These are phyloP conservation scores for Xylaria sp. DNA, from an alignment of 2,329 filamentous ascomycete genomes.

Conservation along the genomic window DNA sequence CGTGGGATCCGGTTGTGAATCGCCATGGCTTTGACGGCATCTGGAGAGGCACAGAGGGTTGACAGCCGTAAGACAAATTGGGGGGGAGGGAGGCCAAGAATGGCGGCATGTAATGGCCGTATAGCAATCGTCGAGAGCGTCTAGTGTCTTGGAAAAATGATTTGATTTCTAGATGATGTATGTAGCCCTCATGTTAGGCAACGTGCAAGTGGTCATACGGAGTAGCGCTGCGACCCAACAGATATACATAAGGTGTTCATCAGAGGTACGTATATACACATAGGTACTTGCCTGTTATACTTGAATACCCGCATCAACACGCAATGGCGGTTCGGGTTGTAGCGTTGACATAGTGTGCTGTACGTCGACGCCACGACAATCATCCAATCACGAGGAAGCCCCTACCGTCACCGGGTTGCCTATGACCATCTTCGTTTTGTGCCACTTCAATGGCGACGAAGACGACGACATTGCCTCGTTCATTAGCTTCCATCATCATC, in stretches of 20 bases:
- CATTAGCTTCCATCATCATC: neutral
- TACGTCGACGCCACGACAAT: slow-evolving; percentile 8
- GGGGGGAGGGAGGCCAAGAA: slow-evolving; percentile 16
- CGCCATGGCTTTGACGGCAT: neutral
- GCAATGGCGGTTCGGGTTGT: neutral
- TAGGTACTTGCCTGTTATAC: neutral
- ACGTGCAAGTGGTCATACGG: neutral
- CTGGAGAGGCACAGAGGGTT: neutral
- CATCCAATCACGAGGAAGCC: slow-evolving; percentile 17
- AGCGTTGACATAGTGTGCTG: neutral
- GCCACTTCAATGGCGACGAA: neutral
- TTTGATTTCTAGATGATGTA: slow-evolving; percentile 7
- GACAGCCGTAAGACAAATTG: slow-evolving; percentile 17
- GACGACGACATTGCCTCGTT: neutral
- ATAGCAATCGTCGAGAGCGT: slow-evolving; percentile 12
- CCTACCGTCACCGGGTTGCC: slow-evolving; percentile 1
- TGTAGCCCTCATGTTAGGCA: neutral
- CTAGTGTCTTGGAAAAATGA: slow-evolving; percentile 15
- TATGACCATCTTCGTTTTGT: neutral
- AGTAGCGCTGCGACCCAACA: slow-evolving; percentile 6
- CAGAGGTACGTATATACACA: neutral
- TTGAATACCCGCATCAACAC: slow-evolving; percentile 6
- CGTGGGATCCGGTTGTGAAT: neutral
- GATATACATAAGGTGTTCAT: neutral
- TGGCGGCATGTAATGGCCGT: slow-evolving; percentile 19